A percentile compares a stretch with the other conserved stretches of the same genome.
Conservation (phyloP, 129 eudicot genomes). For the Heracleum sosnowskyi region DNA sequence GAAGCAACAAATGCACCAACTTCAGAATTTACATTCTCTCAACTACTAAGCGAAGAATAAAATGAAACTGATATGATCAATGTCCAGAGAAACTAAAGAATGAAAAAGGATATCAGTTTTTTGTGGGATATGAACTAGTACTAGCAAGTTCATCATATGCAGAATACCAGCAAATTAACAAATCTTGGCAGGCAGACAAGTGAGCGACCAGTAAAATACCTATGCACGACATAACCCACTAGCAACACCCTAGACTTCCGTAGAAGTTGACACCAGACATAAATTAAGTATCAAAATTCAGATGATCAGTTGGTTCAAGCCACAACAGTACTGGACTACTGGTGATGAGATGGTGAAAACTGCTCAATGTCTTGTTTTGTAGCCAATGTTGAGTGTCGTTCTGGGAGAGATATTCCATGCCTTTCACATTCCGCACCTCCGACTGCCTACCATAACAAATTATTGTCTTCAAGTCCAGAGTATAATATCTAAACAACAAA, state of each 20-base stretch:
- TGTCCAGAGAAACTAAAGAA: background rate
- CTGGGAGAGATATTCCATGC: background rate
- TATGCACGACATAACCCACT: too few species aligned
- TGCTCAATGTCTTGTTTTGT: background rate
- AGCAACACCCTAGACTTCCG: background rate
- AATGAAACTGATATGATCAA: background rate
- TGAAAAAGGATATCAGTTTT: background rate
- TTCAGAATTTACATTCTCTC: too few species aligned
- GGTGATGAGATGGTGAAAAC: background rate
- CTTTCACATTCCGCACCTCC: background rate
- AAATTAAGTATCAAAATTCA: background rate
- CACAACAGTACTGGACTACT: background rate
- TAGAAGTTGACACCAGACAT: background rate
- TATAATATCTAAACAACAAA: background rate
- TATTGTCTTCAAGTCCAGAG: background rate
- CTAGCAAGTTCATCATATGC: background rate
- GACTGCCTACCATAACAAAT: background rate
- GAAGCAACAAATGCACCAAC: background rate
- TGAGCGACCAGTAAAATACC: background rate
- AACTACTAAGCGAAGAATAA: background rate
- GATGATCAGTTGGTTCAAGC: background rate
- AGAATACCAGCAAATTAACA: background rate
- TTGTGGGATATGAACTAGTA: background rate
- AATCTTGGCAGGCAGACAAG: background rate
- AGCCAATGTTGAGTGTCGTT: background rate